Evolutionary conservation across 2,329 filamentous ascomycete genomes (phyloP).

Genomic region (Hymenoscyphus linearis): DNA sequence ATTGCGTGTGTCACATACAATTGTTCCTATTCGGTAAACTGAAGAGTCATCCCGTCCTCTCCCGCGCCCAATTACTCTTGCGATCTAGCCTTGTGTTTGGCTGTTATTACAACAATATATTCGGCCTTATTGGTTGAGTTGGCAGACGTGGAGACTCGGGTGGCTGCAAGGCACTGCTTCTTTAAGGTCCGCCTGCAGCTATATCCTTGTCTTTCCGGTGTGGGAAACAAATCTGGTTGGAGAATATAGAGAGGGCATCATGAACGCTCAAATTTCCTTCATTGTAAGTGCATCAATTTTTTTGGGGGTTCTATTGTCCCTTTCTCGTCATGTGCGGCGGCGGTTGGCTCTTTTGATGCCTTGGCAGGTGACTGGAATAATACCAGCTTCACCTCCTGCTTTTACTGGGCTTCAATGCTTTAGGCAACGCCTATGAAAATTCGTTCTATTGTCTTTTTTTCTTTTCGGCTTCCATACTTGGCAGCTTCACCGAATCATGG

Average conservation of each 20-base stretch:
- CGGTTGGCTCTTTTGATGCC: background rate
- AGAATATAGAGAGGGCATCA: constrained; percentile 32
- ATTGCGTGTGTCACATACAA: constrained; percentile 6
- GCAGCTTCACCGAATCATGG: constrained; percentile 7
- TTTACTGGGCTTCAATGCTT: background rate
- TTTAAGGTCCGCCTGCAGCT: constrained; percentile 26
- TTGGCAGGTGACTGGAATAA: constrained; percentile 5
- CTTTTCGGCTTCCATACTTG: background rate
- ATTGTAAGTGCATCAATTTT: constrained; percentile 41
- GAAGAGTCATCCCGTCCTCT: background rate
- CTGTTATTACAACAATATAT: background rate
- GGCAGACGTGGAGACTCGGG: constrained; percentile 13
- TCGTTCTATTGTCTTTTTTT: background rate
- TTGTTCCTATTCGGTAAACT: constrained; percentile 2
- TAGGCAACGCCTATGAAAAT: constrained; percentile 5
- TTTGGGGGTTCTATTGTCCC: constrained; percentile 1
- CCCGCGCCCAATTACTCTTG: constrained; percentile 2
- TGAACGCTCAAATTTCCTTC: constrained; percentile 55
- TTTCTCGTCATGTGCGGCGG: background rate
- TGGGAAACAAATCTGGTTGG: constrained; percentile 19
- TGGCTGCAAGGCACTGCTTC: constrained; percentile 30
- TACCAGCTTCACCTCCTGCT: background rate
- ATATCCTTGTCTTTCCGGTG: constrained; percentile 16
- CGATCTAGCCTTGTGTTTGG: background rate
- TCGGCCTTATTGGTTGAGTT: background rate